Evolutionary conservation across 768 basidiomycete species (phyloP).

Genomic region (Naganishia vishniacii): DNA sequence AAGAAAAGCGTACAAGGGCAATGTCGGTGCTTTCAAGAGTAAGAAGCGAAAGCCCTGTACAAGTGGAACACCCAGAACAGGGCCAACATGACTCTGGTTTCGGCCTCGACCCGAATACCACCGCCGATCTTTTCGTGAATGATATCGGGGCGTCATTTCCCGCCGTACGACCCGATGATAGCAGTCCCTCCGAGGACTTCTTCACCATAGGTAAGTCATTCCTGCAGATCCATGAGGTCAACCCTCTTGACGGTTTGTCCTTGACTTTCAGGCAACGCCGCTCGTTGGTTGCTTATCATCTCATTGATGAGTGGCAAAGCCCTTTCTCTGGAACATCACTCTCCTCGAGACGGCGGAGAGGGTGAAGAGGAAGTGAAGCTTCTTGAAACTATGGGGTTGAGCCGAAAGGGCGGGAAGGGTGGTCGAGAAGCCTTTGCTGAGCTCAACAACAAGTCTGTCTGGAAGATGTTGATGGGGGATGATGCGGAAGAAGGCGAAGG

Average conservation of each 20-base stretch:
- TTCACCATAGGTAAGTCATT: conserved; percentile 41
- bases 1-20: background rate
- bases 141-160: conserved; percentile 34
- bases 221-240: background rate
- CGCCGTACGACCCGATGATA: conserved; percentile 35
- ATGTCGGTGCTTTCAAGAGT: too few species aligned
- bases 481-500: conserved; percentile 42
- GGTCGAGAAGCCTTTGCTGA: conserved; percentile 32
- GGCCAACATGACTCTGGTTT: conserved; percentile 1
- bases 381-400: conserved; percentile 26
- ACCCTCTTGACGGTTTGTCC: background rate
- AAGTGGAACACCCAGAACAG: background rate
- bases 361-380: conserved; percentile 21
- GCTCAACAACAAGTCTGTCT: conserved; percentile 37
- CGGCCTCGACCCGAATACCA: conserved; percentile 37
- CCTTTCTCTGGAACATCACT: conserved; percentile 8
- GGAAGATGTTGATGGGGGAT: conserved; percentile 47
- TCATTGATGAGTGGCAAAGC: conserved; percentile 23
- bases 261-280: conserved; percentile 30
- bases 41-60: background rate
- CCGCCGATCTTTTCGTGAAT: conserved; percentile 39
- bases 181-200: conserved; percentile 42
- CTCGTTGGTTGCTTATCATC: conserved; percentile 42
- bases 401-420: conserved; percentile 21
- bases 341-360: conserved; percentile 1